phyloP scores from a whole-genome alignment of 495 filamentous ascomycete species.

The Tuber magnatum region DNA sequence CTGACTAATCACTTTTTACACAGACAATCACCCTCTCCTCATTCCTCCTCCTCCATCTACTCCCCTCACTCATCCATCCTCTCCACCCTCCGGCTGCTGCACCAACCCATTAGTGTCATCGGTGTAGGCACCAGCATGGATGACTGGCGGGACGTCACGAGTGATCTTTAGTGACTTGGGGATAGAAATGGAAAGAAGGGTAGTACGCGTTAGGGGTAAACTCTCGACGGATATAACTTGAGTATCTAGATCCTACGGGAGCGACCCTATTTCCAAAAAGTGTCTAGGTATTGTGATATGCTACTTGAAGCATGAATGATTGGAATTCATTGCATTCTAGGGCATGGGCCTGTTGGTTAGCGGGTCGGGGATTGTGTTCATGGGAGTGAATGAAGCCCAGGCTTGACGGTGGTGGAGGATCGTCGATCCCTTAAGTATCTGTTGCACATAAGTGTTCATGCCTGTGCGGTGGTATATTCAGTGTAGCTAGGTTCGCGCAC shows the following conservation, averaged over 20 bases:
- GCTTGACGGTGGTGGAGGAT: not conserved
- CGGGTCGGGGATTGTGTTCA: not conserved
- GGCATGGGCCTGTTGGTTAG: too few relatives aligned
- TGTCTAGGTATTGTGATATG: not conserved
- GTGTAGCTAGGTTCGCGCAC: not conserved
- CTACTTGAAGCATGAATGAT: not conserved
- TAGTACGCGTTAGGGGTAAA: not conserved
- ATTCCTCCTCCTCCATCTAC: too few relatives aligned
- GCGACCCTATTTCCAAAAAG: not conserved
- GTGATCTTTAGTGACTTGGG: not conserved
- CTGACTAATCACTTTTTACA: too few relatives aligned
- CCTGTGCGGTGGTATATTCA: not conserved
- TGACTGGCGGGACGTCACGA: not conserved
- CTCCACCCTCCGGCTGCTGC: too few relatives aligned
- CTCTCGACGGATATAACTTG: not conserved
- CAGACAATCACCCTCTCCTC: too few relatives aligned
- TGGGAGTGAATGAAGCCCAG: not conserved
- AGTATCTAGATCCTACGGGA: too few relatives aligned
- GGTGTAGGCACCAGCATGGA: not conserved
- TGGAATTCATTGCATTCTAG: not conserved
- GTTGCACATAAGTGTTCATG: not conserved
- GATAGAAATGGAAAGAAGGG: not conserved
- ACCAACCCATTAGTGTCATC: too few relatives aligned
- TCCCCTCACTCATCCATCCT: not conserved
- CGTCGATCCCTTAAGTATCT: not conserved